Conservation (phyloP, 2,329 filamentous ascomycete species). For the Calonectria naviculata region DNA sequence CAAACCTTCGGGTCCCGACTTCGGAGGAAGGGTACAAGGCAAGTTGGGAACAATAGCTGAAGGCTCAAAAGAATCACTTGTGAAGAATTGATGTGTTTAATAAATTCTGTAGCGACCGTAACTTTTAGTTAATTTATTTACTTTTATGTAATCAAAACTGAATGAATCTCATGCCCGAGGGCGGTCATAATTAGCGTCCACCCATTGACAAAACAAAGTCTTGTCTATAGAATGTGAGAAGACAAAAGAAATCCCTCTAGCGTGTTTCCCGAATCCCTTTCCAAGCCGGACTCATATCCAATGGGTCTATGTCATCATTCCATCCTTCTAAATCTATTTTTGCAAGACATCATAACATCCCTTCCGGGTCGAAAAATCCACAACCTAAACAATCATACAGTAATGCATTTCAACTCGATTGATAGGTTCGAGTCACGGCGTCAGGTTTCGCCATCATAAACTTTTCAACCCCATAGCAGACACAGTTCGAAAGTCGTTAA, state of each 20-base stretch:
- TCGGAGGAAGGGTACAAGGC: too few species aligned
- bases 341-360: not conserved
- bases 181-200: too few species aligned
- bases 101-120: too few species aligned
- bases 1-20: too few species aligned
- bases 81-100: too few species aligned
- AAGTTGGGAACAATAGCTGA: too few species aligned
- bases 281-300: not conserved
- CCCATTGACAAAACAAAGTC: too few species aligned
- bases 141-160: not conserved
- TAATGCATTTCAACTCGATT: too few species aligned
- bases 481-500: not conserved
- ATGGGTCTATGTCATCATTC: not conserved
- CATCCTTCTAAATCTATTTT: not conserved
- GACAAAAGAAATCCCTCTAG: not conserved
- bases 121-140: not conserved
- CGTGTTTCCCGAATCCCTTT: not conserved
- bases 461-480: not conserved
- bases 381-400: not conserved
- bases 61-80: too few species aligned
- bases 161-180: too few species aligned
- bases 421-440: too few species aligned
- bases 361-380: not conserved
- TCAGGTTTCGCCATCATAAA: too few species aligned
- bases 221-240: not conserved